phyloP scores from a whole-genome alignment of 306 rosid species.

The Begonia masoniana region DNA sequence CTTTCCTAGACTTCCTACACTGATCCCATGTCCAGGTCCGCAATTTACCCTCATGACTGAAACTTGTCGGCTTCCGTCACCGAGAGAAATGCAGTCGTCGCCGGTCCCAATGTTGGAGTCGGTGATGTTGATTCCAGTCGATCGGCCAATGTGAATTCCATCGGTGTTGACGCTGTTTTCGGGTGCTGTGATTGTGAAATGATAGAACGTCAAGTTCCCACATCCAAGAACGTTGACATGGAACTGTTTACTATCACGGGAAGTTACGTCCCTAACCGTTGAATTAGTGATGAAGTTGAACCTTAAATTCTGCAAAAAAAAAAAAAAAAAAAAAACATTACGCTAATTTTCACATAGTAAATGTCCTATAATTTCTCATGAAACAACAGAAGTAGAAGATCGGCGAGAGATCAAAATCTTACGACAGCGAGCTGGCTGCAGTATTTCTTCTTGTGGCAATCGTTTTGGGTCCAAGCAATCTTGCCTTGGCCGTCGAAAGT shows the following conservation, averaged over 20 bases:
- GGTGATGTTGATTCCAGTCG: slow-evolving; percentile 17
- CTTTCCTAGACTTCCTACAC: slow-evolving; percentile 31
- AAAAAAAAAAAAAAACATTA: too few relatives aligned
- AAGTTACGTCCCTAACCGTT: slow-evolving; percentile 8
- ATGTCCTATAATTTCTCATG: too few relatives aligned
- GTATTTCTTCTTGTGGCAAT: slow-evolving; percentile 3
- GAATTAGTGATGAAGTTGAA: slow-evolving; percentile 22
- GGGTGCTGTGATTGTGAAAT: slow-evolving; percentile 19
- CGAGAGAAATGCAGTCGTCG: slow-evolving; percentile 42
- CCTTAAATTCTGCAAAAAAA: slow-evolving; percentile 20
- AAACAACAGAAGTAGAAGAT: too few relatives aligned
- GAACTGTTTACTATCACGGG: slow-evolving; percentile 20
- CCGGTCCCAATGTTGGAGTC: slow-evolving; percentile 23
- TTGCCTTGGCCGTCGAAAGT: slow-evolving; percentile 34
- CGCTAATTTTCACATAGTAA: too few relatives aligned
- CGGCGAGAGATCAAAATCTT: not conserved
- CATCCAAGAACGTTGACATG: slow-evolving; percentile 22
- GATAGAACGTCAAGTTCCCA: slow-evolving; percentile 18
- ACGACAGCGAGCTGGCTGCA: slow-evolving; percentile 20
- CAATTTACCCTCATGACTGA: slow-evolving; percentile 12
- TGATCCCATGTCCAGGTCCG: slow-evolving; percentile 45
- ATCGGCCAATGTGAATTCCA: slow-evolving; percentile 39
- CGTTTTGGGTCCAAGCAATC: slow-evolving; percentile 19
- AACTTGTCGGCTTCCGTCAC: slow-evolving; percentile 24
- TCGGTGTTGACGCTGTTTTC: slow-evolving; percentile 25